Evolutionary conservation across 129 eudicot species (phyloP).

Genomic region (Helianthus annuus): DNA sequence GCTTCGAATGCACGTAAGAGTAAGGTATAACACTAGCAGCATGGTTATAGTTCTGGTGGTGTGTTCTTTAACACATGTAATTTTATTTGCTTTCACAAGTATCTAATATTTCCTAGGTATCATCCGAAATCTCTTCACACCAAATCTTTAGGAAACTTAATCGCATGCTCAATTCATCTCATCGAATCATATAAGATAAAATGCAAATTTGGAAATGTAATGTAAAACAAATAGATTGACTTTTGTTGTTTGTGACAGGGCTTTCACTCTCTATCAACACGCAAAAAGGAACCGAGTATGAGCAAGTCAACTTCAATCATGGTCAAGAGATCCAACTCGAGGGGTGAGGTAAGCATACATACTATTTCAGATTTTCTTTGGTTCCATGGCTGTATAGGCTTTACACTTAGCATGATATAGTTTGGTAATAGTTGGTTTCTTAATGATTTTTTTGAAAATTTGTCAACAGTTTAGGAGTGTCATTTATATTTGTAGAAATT

Average conservation of each 20-base stretch:
- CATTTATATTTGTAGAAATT: no score
- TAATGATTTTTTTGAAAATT: no score
- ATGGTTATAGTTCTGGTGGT: background rate
- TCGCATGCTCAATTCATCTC: background rate
- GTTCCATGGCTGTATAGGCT: background rate
- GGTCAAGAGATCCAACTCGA: constrained; percentile 51
- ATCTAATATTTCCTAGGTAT: background rate
- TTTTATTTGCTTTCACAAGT: background rate
- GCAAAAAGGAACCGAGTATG: constrained; percentile 37
- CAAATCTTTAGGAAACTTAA: background rate
- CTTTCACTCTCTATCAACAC: constrained; percentile 22
- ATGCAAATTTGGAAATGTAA: constrained; percentile 8
- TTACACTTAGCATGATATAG: no score
- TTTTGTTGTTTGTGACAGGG: constrained; percentile 36
- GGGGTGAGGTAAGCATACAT: constrained; percentile 66
- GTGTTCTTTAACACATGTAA: constrained; percentile 10
- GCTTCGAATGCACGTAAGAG: constrained; percentile 31
- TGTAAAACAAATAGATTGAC: background rate
- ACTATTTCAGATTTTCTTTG: background rate
- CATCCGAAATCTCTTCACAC: background rate
- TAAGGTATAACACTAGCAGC: constrained; percentile 48
- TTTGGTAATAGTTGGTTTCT: no score
- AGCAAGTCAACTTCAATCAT: constrained; percentile 40
- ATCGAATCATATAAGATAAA: background rate
- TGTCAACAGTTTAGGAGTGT: no score